phyloP scores from a whole-genome alignment of 1,284 basidiomycete species.

The Ceratobasidium sp. region DNA sequence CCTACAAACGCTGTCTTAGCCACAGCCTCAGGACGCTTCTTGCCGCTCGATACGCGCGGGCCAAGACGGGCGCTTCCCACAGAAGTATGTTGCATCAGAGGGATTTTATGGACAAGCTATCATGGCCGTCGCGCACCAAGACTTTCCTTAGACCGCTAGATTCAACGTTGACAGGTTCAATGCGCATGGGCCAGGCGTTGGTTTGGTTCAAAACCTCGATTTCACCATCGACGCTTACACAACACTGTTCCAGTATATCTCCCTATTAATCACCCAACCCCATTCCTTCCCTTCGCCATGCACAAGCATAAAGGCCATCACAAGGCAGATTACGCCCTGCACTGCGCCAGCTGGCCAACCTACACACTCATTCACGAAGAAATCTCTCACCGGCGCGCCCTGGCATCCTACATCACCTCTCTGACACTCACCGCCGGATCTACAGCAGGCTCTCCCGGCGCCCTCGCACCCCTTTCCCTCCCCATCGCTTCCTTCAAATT shows the following conservation, averaged over 20 bases:
- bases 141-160: not conserved
- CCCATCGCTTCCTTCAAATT: conserved; percentile 40
- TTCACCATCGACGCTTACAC: too few species aligned
- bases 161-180: not conserved
- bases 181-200: too few species aligned
- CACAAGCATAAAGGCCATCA: not conserved
- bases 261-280: not conserved
- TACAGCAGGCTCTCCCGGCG: conserved; percentile 8
- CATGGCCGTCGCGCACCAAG: not conserved
- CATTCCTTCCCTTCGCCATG: not conserved
- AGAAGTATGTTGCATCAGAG: not conserved
- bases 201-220: not conserved
- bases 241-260: not conserved
- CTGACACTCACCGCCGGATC: conserved; percentile 28
- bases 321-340: not conserved
- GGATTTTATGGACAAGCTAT: not conserved
- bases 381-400: conserved; percentile 29
- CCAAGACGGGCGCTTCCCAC: conserved; percentile 1
- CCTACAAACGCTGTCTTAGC: not conserved
- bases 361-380: conserved; percentile 30
- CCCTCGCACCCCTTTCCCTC: conserved; percentile 8
- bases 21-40: not conserved
- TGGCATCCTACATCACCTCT: conserved; percentile 37
- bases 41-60: conserved; percentile 14
- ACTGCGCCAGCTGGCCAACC: conserved; percentile 7